Evolutionary conservation across 768 basidiomycete genomes (phyloP), one percentile per base, ranked within the genome.

Genomic region (Suillus fuscotomentosus): DNA sequence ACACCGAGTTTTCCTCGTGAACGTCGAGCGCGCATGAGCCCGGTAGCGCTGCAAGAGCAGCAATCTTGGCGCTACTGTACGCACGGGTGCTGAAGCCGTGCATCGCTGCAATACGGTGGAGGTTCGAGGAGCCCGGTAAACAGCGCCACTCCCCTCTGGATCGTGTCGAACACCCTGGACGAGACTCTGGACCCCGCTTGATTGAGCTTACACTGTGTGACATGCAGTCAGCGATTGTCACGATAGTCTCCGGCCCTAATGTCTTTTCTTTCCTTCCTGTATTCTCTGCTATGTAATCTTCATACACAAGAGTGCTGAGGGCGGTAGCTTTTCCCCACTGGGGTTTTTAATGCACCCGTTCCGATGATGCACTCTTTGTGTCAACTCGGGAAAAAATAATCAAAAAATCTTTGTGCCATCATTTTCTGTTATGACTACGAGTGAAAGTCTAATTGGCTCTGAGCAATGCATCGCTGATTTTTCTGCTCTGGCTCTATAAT

Each of bases 321-420:
- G 62, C 57, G 65, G 65, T 65, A 65, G 65, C 65, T 65, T 65
- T 65, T 65, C 65, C 65, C 65, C 61, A 48, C 54, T 27, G 65
- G 65, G 65, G 65, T 65, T 65, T 65, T 65, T 65, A 24, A 65
- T 13, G 65, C 65, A 65, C 65, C 65, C 65, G 51, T 63, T 42
- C 27, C 15, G 17, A 63, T 63, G 65, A 65, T 9, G 65, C 62
- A 59, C 38, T 65, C 57, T 27, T 20, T 27, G 57, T 59, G 24
- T 59, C 11, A 59, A 42, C 5, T 59, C 41, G 57, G 57, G 39
- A 59, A 59, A 59, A 59, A 59, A 57, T 20, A 34, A 20, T 13
- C 22, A 41, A 39, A 27, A 5, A 13, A 13, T 27, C 9, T 59
- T 59, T 42, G 11, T 13, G 11, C 17, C 27, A 10, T 42, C 9